phyloP scores from a whole-genome alignment of 768 basidiomycete species.

The Trametes villosa region DNA sequence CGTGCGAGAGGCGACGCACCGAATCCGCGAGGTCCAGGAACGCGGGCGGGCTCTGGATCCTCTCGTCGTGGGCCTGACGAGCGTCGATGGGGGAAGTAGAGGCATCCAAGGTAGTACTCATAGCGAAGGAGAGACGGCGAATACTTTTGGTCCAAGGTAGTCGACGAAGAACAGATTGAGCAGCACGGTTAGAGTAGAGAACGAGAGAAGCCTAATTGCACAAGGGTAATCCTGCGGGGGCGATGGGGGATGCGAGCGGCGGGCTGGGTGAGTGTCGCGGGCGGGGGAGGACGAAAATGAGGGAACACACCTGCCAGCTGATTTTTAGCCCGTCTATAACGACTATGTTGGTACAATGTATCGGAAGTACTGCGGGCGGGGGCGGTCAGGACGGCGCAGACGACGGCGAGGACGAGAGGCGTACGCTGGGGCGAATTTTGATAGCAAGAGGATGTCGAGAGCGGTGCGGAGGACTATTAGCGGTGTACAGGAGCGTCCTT shows the following conservation, averaged over 20 bases:
- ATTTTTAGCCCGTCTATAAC: constrained; percentile 77
- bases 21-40: constrained; percentile 95
- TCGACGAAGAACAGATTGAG: constrained; percentile 57
- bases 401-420: constrained; percentile 17
- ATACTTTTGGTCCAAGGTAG: constrained; percentile 56
- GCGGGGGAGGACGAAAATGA: constrained; percentile 27
- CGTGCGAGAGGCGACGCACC: constrained; percentile 51
- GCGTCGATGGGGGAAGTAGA: constrained; percentile 75
- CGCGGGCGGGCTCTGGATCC: constrained; percentile 88
- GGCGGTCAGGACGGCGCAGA: constrained; percentile 4
- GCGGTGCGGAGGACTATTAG: constrained; percentile 34
- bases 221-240: constrained; percentile 60
- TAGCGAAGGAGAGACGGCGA: constrained; percentile 53
- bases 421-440: constrained; percentile 33
- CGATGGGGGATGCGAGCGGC: constrained; percentile 11
- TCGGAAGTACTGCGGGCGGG: constrained; percentile 46
- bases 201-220: constrained; percentile 61
- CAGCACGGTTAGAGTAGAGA: constrained; percentile 50
- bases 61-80: constrained; percentile 65
- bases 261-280: constrained; percentile 29
- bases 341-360: constrained; percentile 80
- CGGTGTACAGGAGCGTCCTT: constrained; percentile 37
- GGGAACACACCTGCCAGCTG: constrained; percentile 63
- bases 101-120: constrained; percentile 73
- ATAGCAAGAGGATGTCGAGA: constrained; percentile 32